Conservation (phyloP, 139 green algal species). For the Asterochloris sp. region DNA sequence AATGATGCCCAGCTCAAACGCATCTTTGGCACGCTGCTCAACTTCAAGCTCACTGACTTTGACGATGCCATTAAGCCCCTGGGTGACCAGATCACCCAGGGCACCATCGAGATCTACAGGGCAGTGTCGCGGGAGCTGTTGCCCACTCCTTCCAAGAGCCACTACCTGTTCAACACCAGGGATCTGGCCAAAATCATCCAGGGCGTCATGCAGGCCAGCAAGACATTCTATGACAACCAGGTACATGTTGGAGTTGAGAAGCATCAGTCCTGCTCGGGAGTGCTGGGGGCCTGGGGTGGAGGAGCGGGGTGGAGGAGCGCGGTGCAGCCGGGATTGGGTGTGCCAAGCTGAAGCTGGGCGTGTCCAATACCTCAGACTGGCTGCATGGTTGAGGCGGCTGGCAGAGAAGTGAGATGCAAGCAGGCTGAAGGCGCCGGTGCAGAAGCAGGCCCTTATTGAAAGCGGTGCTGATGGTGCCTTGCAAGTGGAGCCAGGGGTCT, state of each 20-base stretch:
- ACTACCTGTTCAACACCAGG: conserved; percentile 87
- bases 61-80: conserved; percentile 27
- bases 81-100: conserved; percentile 24
- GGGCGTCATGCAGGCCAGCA: conserved; percentile 69
- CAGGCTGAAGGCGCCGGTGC: too few relatives aligned
- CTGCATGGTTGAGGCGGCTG: too few relatives aligned
- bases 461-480: too few relatives aligned
- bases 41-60: conserved; percentile 42
- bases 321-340: not conserved
- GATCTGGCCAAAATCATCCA: conserved; percentile 79
- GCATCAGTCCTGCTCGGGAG: too few relatives aligned
- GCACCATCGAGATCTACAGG: conserved; percentile 32
- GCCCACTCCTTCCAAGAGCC: conserved; percentile 75
- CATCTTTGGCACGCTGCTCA: conserved; percentile 69
- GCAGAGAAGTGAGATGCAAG: too few relatives aligned
- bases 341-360: too few relatives aligned
- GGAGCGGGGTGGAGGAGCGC: not conserved
- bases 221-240: conserved; percentile 71
- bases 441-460: too few relatives aligned
- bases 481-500: too few relatives aligned
- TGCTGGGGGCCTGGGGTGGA: too few relatives aligned
- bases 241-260: not conserved
- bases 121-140: conserved; percentile 63
- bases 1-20: conserved; percentile 43
- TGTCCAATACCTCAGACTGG: too few relatives aligned